Evolutionary conservation across 441 rosid species (phyloP), one percentile per base, ranked within the genome.

Genomic region (Euphorbia celastroides): DNA sequence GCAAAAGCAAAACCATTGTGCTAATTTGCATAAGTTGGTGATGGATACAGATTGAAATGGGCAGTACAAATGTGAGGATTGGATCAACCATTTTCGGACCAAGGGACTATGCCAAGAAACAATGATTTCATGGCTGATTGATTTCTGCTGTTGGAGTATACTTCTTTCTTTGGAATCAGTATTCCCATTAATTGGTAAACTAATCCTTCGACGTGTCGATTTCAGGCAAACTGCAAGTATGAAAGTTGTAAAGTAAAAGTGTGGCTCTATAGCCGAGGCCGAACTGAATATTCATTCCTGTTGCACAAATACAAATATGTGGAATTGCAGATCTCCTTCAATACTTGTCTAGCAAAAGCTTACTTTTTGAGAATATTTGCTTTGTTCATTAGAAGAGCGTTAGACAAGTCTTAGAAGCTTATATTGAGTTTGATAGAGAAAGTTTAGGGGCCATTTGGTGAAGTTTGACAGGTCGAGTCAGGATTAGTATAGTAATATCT

Each of bases 81-180:
- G 97, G 98, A 65, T 90, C 98, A 26, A 86, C 93, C 56, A 90
- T 93, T 70, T 93, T 90, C 28, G 97, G 97, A 55, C 94, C 96
- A 20, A 81, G 97, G 74, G 90, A 85, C 16, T 92, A 88, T 70
- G 63, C 92, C 13, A 82, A 79, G 79, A 76, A 78, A 44, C 76
- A 72, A 41, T 62, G 28, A 74, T 11, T 14, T 74, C 60, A 73
- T 60, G 10, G 16, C 50, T 64, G 25, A 48, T 23, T 16, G 27
- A 9, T 30, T 28, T n/a, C n/a, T n/a, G n/a, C n/a, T 10, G 42
- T 22, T 9, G 10, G 27, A 56, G 27, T 44, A 44, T 12, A 44
- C 12, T 16, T 12, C 8, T 44, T 12, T 1, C 12, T 44, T 9
- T 17, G 13, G n/a, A 6, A 44, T 44, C n/a, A 19, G 50, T 9